Percentiles rank a stretch among this genome's conserved stretches.
Evolutionary conservation across 768 basidiomycete genomes (phyloP).

Genomic region (Agaricus sinodeliciosus): DNA sequence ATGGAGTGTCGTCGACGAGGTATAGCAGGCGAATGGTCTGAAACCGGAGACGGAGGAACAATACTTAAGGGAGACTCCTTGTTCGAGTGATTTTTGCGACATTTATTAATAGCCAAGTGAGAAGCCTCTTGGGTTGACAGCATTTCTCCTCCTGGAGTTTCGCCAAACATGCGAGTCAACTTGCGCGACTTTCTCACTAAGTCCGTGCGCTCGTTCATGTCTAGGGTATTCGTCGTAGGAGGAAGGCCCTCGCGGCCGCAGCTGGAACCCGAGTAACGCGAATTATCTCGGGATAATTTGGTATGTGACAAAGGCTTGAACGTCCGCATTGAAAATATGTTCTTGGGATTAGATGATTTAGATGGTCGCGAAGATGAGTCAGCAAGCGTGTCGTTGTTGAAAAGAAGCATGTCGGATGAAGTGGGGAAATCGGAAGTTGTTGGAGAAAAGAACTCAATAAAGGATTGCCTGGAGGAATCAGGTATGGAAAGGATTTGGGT

Average conservation of each 20-base stretch:
- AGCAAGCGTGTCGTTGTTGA: slow-evolving; percentile 17
- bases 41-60: slow-evolving; percentile 5
- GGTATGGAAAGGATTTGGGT: slow-evolving; percentile 15
- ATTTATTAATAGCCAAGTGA: slow-evolving; percentile 2
- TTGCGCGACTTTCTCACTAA: slow-evolving; percentile 71
- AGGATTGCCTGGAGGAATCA: slow-evolving; percentile 21
- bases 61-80: slow-evolving; percentile 11
- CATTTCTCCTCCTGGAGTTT: slow-evolving; percentile 46
- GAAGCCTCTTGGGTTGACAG: slow-evolving; percentile 24
- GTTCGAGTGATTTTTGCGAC: background rate
- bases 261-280: slow-evolving; percentile 8
- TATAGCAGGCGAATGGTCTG: background rate
- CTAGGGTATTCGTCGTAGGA: slow-evolving; percentile 63
- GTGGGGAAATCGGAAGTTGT: slow-evolving; percentile 1
- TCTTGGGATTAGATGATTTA: slow-evolving; percentile 30
- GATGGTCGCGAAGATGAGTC: slow-evolving; percentile 36
- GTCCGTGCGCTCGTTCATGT: slow-evolving; percentile 60
- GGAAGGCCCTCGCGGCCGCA: slow-evolving; percentile 29
- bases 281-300: slow-evolving; percentile 14
- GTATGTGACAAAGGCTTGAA: slow-evolving; percentile 14
- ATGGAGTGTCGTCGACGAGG: slow-evolving; percentile 44
- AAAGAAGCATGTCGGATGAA: slow-evolving; percentile 8
- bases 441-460: slow-evolving; percentile 29
- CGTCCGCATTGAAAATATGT: slow-evolving; percentile 32
- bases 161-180: slow-evolving; percentile 74